phyloP scores from a whole-genome alignment of 1,284 basidiomycete species.

The Naganishia sp. region DNA sequence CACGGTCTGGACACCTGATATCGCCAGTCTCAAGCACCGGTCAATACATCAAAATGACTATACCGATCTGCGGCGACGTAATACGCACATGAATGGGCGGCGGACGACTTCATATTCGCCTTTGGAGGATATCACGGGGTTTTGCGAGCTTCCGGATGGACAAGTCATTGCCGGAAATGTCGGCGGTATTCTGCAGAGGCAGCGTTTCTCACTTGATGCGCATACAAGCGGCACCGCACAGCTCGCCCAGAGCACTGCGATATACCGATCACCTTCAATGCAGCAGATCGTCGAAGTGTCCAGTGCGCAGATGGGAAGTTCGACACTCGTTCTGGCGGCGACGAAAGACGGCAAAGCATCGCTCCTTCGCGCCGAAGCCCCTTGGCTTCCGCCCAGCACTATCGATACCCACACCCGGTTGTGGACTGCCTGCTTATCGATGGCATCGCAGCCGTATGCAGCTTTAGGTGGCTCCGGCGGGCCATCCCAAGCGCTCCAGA shows the following conservation, averaged over 20 bases:
- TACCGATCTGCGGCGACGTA: conserved; percentile 10
- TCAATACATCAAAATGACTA: conserved; percentile 17
- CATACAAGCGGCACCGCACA: not conserved
- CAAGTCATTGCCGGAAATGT: conserved; percentile 17
- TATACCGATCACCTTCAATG: conserved; percentile 27
- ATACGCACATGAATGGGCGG: conserved; percentile 42
- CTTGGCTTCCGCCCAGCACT: conserved; percentile 41
- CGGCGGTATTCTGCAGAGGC: conserved; percentile 29
- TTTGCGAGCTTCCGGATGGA: not conserved
- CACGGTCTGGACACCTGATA: conserved; percentile 17
- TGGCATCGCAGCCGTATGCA: conserved; percentile 15
- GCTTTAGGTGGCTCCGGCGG: conserved; percentile 27
- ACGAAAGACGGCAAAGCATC: conserved; percentile 39
- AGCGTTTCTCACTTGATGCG: conserved; percentile 7
- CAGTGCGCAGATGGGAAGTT: not conserved
- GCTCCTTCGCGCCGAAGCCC: conserved; percentile 41
- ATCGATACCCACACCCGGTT: conserved; percentile 38
- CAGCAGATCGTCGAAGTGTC: conserved; percentile 35
- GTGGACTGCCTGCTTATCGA: conserved; percentile 44
- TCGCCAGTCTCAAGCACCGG: conserved; percentile 8
- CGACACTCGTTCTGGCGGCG: conserved; percentile 39
- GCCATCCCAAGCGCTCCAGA: conserved; percentile 7
- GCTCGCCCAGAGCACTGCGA: conserved; percentile 5
- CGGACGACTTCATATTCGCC: conserved; percentile 19
- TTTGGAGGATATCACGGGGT: conserved; percentile 34